Base-by-base conservation (phyloP, 495 filamentous ascomycete species). In the Aspergillus homomorphus region DNA sequence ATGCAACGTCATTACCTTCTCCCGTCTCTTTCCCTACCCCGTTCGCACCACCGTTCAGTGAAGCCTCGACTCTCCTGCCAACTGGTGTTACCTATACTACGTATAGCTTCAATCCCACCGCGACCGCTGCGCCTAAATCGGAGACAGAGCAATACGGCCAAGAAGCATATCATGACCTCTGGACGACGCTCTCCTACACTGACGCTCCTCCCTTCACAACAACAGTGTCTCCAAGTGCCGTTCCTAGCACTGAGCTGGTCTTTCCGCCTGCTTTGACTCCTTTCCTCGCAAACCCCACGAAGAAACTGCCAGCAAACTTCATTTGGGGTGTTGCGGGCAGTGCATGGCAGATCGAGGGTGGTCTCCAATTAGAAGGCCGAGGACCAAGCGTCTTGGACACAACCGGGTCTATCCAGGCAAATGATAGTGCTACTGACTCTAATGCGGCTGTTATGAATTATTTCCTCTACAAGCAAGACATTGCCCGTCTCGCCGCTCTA, bases 381-480 rank as follows among this genome's bases (percentile, higher is more conserved):
- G 68, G 68, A 3, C 75, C 76, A 8, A 70, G 62, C 2, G 33
- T 74, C 3, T 50, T 71, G 22, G 78, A 79, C 38, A 72, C 58
- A 1, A 43, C 65, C 4, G 61, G 56, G 58, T 28, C 63, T 67
- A 1, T 69, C 70, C 41, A 51, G 15, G 26, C 42, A 38, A 23
- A 43, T 9, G 42, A 49, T 28, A 23, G 30, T 21, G 20, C 12
- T 16, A 28, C 51, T 5, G 49, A 63, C 43, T 61, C 73, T 48
- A 75, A 74, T 44, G 62, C 78, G 24, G 76, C 78, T 8, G 76
- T 77, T 55, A 68, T 75, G 58, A 74, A 79, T 49, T 82, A 82
- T 59, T 81, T 70, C 44, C 63, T 80, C 9, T 82, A 82, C 56
- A 81, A 81, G 58, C 76, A 81, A 56, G 78, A 82, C 48, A 78